These are phyloP conservation scores for Thermothelomyces thermophilus DNA, from an alignment of 2,329 filamentous ascomycete species.

Conservation along the genomic window DNA sequence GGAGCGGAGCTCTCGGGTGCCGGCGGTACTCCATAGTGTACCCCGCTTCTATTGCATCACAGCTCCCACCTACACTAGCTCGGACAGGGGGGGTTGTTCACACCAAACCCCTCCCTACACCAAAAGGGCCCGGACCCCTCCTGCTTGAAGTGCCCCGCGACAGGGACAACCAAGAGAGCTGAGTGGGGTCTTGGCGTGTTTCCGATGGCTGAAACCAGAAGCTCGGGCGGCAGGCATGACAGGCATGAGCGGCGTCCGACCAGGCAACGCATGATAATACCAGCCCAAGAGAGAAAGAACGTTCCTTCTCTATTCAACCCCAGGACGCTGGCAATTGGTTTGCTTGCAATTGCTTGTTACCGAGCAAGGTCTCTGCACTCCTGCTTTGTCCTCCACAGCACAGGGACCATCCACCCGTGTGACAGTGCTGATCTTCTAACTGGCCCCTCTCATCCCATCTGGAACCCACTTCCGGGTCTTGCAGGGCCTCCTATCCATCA, in stretches of 20 bases:
- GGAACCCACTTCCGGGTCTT: neutral
- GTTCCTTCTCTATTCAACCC: too few relatives aligned
- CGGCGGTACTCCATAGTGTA: too few relatives aligned
- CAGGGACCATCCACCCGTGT: neutral
- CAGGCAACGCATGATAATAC: conserved; percentile 2
- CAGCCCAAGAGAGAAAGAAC: neutral
- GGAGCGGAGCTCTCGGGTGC: too few relatives aligned
- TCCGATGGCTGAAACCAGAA: conserved; percentile 15
- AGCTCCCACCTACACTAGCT: neutral
- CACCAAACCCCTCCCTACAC: conserved; percentile 14
- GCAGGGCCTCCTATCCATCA: neutral
- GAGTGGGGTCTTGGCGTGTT: conserved; percentile 19
- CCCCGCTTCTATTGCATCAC: conserved; percentile 8
- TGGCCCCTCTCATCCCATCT: neutral
- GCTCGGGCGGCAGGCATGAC: too few relatives aligned
- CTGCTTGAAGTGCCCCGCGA: conserved; percentile 18
- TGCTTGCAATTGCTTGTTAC: too few relatives aligned
- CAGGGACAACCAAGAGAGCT: conserved; percentile 14
- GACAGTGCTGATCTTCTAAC: neutral
- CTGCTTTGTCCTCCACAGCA: too few relatives aligned
- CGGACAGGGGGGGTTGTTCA: neutral
- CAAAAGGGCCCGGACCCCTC: conserved; percentile 11
- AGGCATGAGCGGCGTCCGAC: neutral
- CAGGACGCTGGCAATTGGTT: too few relatives aligned
- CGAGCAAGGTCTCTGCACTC: too few relatives aligned